These are phyloP conservation scores for Cucurbita pepo DNA, from an alignment of 306 rosid species.

Conservation along the genomic window DNA sequence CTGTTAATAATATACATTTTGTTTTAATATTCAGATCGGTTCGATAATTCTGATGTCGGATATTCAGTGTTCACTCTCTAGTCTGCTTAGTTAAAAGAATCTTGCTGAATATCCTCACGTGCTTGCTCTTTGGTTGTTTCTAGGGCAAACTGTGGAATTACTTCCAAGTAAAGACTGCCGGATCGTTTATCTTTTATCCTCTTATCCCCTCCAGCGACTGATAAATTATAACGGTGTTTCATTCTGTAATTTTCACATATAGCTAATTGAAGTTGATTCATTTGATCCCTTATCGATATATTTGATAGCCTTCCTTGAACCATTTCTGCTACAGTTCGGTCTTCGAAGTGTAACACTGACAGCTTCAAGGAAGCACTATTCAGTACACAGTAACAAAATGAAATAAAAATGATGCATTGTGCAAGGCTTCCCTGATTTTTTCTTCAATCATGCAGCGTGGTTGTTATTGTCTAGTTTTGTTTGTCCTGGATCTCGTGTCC, in stretches of 20 bases:
- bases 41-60: background rate
- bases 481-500: background rate
- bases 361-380: background rate
- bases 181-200: background rate
- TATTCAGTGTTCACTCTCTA: background rate
- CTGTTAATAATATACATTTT: background rate
- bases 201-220: background rate
- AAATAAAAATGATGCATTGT: background rate
- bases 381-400: background rate
- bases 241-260: constrained; percentile 3
- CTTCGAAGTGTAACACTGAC: constrained; percentile 1
- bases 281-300: background rate
- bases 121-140: background rate
- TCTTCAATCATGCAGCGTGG: background rate
- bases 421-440: background rate
- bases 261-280: background rate
- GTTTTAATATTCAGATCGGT: background rate
- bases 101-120: background rate
- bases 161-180: background rate
- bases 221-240: background rate
- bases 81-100: background rate
- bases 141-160: background rate
- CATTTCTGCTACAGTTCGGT: background rate
- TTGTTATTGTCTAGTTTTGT: background rate
- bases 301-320: background rate